Evolutionary conservation across 2,329 filamentous ascomycete species (phyloP), one percentile per base, ranked within the genome.

Genomic region (Periconia sp.): DNA sequence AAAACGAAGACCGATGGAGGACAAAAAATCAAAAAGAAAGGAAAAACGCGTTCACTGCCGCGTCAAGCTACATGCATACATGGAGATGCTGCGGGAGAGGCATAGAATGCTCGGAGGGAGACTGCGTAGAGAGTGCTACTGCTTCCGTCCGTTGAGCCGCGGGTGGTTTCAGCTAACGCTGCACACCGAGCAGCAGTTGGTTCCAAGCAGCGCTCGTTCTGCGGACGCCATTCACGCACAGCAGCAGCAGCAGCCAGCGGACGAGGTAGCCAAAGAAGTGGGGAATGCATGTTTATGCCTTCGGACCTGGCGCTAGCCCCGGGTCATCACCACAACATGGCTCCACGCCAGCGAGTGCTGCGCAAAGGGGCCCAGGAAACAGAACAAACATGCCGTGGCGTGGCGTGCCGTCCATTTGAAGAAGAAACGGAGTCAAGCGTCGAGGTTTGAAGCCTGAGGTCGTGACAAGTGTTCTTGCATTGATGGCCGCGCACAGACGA

Each of bases 391-490:
- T 37, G 33, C 33, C 15, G 10, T n/a, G 3, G n/a, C n/a, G n/a
- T n/a, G n/a, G n/a, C n/a, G n/a, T n/a, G n/a, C n/a, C n/a, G n/a
- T n/a, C n/a, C n/a, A n/a, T n/a, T 37, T 37, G 33, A 13, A 37
- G 33, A n/a, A 5, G 33, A 37, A 37, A 37, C 33, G 33, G 11
- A 37, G 33, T 37, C 33, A 11, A 14, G 5, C 6, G 10, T 13
- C 3, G 11, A 37, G 33, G 33, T 37, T 37, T 37, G 33, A n/a
- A 37, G 33, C 11, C 15, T n/a, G 52, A 42, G 49, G 61, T 56
- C 53, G 58, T 66, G 64, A 64, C 61, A 67, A 60, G 60, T 64
- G 61, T 63, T 61, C 52, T 58, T 64, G 63, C 61, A 58, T 51
- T 43, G 43, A 43, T 44, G 49, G 35, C 50, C 23, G 31, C 45